Evolutionary conservation across 2,329 filamentous ascomycete genomes (phyloP).

Genomic region (Mycogone perniciosa): DNA sequence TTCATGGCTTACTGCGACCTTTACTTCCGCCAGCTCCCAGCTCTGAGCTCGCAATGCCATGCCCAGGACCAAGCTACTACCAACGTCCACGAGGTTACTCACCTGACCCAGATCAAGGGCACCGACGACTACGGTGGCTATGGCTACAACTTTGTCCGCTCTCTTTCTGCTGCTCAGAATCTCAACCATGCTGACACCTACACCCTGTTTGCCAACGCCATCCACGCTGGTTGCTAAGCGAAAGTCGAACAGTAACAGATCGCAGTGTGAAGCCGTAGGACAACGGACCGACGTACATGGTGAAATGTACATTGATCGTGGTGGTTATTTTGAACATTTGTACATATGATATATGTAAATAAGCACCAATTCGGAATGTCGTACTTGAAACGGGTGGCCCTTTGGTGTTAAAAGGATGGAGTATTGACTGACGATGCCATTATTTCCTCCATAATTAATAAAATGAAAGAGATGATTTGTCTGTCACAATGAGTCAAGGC

Average conservation of each 20-base stretch:
- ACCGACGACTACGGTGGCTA: conserved; percentile 56
- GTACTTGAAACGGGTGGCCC: no score
- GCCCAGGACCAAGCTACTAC: conserved; percentile 60
- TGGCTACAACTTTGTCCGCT: conserved; percentile 43
- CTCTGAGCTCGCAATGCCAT: conserved; percentile 48
- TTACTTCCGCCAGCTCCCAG: conserved; percentile 50
- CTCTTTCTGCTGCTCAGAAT: conserved; percentile 43
- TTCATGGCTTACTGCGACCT: conserved; percentile 56
- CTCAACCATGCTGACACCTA: conserved; percentile 60
- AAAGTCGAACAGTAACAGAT: neutral
- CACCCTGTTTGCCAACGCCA: conserved; percentile 33
- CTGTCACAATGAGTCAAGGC: no score
- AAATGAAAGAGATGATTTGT: no score
- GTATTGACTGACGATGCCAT: no score
- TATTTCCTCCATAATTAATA: no score
- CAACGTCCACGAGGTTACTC: conserved; percentile 59
- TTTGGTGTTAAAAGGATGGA: no score
- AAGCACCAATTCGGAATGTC: no score
- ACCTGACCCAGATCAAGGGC: conserved; percentile 50
- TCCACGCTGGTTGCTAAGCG: conserved; percentile 33
- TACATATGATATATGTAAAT: no score
- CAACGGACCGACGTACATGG: no score
- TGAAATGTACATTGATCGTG: no score
- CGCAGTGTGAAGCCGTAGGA: neutral
- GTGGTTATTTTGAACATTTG: no score